phyloP scores from a whole-genome alignment of 495 filamentous ascomycete species.

The Daldinia grandis region DNA sequence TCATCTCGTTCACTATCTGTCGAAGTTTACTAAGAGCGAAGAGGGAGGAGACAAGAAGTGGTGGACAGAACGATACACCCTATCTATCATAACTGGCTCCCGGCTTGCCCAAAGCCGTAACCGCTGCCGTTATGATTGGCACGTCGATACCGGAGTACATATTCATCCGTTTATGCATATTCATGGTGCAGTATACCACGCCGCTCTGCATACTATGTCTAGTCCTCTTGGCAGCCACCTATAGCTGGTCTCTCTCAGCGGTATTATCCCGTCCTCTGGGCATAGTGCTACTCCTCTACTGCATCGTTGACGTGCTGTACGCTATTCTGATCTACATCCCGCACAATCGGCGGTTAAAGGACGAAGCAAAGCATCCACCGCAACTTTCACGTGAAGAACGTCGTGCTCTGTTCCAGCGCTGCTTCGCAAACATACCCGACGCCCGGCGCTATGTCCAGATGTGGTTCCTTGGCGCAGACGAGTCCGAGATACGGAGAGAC shows the following conservation, averaged over 20 bases:
- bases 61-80: slow-evolving; percentile 6
- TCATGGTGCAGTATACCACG: slow-evolving; percentile 61
- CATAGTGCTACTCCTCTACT: slow-evolving; percentile 45
- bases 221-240: slow-evolving; percentile 45
- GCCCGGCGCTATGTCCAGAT: slow-evolving; percentile 63
- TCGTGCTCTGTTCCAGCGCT: slow-evolving; percentile 62
- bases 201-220: slow-evolving; percentile 60
- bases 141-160: slow-evolving; percentile 47
- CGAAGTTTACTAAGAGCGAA: background rate
- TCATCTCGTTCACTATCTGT: background rate
- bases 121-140: slow-evolving; percentile 46
- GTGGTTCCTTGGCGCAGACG: slow-evolving; percentile 71
- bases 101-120: slow-evolving; percentile 39
- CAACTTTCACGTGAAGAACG: slow-evolving; percentile 51
- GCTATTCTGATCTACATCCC: slow-evolving; percentile 64
- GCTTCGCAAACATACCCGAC: slow-evolving; percentile 63
- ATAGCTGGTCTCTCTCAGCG: slow-evolving; percentile 28
- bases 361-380: slow-evolving; percentile 62
- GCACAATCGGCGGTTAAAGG: slow-evolving; percentile 58
- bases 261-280: slow-evolving; percentile 40
- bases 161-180: slow-evolving; percentile 60
- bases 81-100: slow-evolving; percentile 17
- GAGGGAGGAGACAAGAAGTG: slow-evolving; percentile 9
- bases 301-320: slow-evolving; percentile 60
- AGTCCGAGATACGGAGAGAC: slow-evolving; percentile 67